Percentiles rank a stretch among this genome's conserved stretches.
Conservation (phyloP, 2,329 filamentous ascomycete species). For the Venturia asperata region DNA sequence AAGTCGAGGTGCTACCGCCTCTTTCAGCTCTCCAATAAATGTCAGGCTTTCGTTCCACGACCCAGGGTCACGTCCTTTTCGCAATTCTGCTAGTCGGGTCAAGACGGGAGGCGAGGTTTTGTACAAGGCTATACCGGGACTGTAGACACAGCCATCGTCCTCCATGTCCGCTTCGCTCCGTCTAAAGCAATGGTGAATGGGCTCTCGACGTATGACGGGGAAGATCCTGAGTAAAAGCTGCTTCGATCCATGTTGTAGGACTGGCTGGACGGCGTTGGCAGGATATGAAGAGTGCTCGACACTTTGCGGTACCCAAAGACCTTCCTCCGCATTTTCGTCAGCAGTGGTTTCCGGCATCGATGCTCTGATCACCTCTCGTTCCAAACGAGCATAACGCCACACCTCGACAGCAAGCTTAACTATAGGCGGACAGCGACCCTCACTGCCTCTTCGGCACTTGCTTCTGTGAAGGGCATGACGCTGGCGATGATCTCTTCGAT, state of each 20-base stretch:
- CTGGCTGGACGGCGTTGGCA: background rate
- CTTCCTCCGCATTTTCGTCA: slow-evolving; percentile 28
- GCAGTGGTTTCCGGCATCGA: slow-evolving; percentile 39
- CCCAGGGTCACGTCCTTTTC: background rate
- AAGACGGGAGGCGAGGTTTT: background rate
- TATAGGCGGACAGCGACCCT: slow-evolving; percentile 45
- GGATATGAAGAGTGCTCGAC: slow-evolving; percentile 26
- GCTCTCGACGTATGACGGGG: slow-evolving; percentile 47
- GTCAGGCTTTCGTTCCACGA: background rate
- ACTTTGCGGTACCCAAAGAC: slow-evolving; percentile 32
- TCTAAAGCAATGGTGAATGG: slow-evolving; percentile 42
- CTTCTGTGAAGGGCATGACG: slow-evolving; percentile 42
- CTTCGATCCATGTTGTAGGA: background rate
- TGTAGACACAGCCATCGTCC: slow-evolving; percentile 45
- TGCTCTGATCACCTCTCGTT: slow-evolving; percentile 49
- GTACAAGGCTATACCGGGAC: slow-evolving; percentile 44
- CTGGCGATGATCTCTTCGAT: slow-evolving; percentile 51
- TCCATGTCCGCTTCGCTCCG: slow-evolving; percentile 34
- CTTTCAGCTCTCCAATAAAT: slow-evolving; percentile 8
- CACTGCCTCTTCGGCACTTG: slow-evolving; percentile 39
- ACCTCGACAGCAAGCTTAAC: slow-evolving; percentile 53
- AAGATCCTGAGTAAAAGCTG: slow-evolving; percentile 44
- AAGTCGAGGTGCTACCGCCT: background rate
- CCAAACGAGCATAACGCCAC: slow-evolving; percentile 51
- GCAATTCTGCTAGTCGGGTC: background rate